These are phyloP conservation scores for Boletus tylopilopsis DNA, from an alignment of 768 basidiomycete genomes.

Conservation along the genomic window DNA sequence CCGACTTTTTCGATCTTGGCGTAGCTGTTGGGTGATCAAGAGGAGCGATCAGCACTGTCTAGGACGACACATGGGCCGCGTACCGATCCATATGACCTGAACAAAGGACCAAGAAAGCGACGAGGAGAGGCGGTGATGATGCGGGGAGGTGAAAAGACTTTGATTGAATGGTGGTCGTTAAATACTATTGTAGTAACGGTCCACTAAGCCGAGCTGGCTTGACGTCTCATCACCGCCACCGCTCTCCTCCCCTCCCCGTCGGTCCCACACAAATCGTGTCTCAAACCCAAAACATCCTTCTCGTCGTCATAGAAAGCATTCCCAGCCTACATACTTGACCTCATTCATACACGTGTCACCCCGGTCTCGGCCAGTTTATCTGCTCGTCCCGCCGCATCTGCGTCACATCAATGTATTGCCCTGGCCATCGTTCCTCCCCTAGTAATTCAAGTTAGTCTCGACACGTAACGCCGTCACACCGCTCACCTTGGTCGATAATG, in stretches of 20 bases:
- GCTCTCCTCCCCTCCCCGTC: not conserved
- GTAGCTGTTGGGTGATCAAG: conserved; percentile 57
- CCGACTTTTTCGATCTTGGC: conserved; percentile 98
- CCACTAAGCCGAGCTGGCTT: conserved; percentile 14
- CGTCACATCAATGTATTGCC: conserved; percentile 74
- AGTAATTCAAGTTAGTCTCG: conserved; percentile 10
- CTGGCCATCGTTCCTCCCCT: conserved; percentile 71
- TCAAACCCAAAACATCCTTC: not conserved
- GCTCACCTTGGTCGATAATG: conserved; percentile 71
- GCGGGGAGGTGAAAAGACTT: conserved; percentile 2
- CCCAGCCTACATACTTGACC: conserved; percentile 8
- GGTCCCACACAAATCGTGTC: not conserved
- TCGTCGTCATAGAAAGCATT: conserved; percentile 19
- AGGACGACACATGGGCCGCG: conserved; percentile 10
- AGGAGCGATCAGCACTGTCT: conserved; percentile 14
- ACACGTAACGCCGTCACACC: not conserved
- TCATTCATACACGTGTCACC: not conserved
- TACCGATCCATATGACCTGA: conserved; percentile 33
- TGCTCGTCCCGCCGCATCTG: conserved; percentile 51
- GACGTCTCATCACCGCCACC: conserved; percentile 13
- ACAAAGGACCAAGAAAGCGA: not conserved
- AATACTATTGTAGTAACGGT: conserved; percentile 9
- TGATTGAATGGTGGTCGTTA: conserved; percentile 11
- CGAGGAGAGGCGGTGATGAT: not conserved
- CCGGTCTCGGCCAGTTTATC: conserved; percentile 72